Percentiles rank a stretch among this genome's conserved stretches.
Conservation (phyloP, 805 yeast genomes). For the Ogataea philodendri region DNA sequence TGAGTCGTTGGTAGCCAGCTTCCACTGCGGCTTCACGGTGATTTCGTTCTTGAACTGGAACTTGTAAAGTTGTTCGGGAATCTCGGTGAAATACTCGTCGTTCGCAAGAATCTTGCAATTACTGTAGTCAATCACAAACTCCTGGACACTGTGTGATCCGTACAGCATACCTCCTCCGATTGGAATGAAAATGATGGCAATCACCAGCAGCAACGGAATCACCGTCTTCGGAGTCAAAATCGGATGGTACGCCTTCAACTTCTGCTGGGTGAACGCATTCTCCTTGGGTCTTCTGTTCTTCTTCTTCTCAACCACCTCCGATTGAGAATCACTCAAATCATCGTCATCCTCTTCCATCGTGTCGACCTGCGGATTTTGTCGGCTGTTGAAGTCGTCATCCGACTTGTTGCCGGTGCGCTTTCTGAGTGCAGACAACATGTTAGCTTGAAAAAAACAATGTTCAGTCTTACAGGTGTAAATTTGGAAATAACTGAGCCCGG, state of each 20-base stretch:
- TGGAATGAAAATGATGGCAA: conserved; percentile 85
- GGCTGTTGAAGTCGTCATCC: conserved; percentile 14
- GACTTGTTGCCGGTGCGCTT: conserved; percentile 18
- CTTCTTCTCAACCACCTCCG: conserved; percentile 36
- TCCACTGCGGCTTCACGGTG: conserved; percentile 63
- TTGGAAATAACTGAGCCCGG: too few relatives aligned
- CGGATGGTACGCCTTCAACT: conserved; percentile 61
- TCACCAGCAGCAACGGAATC: conserved; percentile 71
- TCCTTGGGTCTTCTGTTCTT: conserved; percentile 65
- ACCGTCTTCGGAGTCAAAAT: conserved; percentile 90
- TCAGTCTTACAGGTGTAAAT: conserved; percentile 2
- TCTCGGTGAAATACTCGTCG: conserved; percentile 41
- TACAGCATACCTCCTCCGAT: conserved; percentile 82
- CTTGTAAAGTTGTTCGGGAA: conserved; percentile 58
- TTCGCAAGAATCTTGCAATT: conserved; percentile 56
- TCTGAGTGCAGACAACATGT: conserved; percentile 18
- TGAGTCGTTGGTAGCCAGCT: conserved; percentile 41
- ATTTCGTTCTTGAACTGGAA: conserved; percentile 53
- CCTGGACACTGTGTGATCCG: conserved; percentile 74
- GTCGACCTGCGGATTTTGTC: conserved; percentile 9
- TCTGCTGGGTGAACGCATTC: conserved; percentile 55
- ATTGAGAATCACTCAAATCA: conserved; percentile 45
- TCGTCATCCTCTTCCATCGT: conserved; percentile 36
- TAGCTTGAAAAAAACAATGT: background rate
- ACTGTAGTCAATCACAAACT: conserved; percentile 73